Evolutionary conservation across 2,329 filamentous ascomycete species (phyloP), one percentile per base, ranked within the genome.

Genomic region (Alternaria incomplexa): DNA sequence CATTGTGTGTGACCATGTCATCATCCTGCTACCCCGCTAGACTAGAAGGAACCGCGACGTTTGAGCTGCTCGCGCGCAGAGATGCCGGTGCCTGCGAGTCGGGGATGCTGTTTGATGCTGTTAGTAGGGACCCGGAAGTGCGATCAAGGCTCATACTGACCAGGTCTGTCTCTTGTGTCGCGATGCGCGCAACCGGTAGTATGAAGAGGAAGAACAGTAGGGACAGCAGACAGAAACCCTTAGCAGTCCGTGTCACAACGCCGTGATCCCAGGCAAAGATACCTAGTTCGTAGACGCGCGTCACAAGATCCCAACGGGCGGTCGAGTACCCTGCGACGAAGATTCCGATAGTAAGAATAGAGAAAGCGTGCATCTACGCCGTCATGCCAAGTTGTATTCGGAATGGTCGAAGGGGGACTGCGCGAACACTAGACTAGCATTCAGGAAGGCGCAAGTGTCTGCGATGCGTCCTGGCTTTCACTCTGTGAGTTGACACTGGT

Each of bases 261-360:
- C 95, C 93, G 92, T 98, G 93, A 81, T 98, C 92, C 93, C 94
- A 97, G 72, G 96, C 96, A 81, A 98, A 99, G 70, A 97, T 91
- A 72, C 93, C 92, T 76, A 99, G 89, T 83, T 99, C 95, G 90
- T 97, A 97, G 75, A 98, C 87, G 76, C 94, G 91, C 74, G 95
- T 97, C 72, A 97, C 93, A 67, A 99, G 90, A 83, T 98, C 96
- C 94, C 96, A 99, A 86, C 96, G 92, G 79, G 96, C 96, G 83
- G 96, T 99, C 81, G 95, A 98, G 87, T 99, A 99, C 82, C 96
- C 96, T 85, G 96, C 95, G 87, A 98, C 91, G 86, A 99, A 99
- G 85, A 99, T 97, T 84, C 92, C 93, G 84, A 97, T 90, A 77
- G 94, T 97, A 82, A 97, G 88, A 81, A 95, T 86, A 68, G 95